Evolutionary conservation across 2,329 filamentous ascomycete species (phyloP).

Genomic region (Tolypocladium nubicola): DNA sequence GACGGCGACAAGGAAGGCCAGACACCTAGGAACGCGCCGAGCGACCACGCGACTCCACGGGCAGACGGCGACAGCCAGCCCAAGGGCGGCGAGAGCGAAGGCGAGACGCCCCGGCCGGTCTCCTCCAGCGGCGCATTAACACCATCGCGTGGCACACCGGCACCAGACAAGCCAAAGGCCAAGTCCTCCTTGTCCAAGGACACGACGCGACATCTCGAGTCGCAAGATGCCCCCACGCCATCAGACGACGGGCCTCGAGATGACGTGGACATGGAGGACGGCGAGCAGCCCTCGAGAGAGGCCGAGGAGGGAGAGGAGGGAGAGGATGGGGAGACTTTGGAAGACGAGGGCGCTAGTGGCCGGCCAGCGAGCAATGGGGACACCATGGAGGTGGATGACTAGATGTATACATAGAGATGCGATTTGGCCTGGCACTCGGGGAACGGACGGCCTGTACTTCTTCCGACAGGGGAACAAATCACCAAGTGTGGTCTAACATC

Average conservation of each 20-base stretch:
- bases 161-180: constrained; percentile 11
- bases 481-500: neutral
- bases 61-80: constrained; percentile 29
- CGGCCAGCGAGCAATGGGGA: constrained; percentile 37
- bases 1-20: constrained; percentile 34
- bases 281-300: constrained; percentile 19
- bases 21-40: constrained; percentile 39
- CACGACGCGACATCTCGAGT: constrained; percentile 3
- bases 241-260: constrained; percentile 32
- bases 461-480: neutral
- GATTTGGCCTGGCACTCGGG: neutral
- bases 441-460: neutral
- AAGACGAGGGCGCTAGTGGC: constrained; percentile 11
- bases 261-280: constrained; percentile 50
- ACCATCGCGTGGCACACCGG: constrained; percentile 19
- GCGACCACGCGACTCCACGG: constrained; percentile 39
- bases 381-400: constrained; percentile 55
- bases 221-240: constrained; percentile 10
- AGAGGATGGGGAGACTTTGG: constrained; percentile 20
- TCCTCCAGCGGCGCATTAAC: constrained; percentile 20
- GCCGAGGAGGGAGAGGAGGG: constrained; percentile 28
- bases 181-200: constrained; percentile 3
- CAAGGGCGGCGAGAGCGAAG: constrained; percentile 16
- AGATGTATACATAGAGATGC: neutral
- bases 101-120: constrained; percentile 14